These are phyloP conservation scores for Pinus albicaulis DNA, from an alignment of 75 land plant genomes.

Conservation along the genomic window DNA sequence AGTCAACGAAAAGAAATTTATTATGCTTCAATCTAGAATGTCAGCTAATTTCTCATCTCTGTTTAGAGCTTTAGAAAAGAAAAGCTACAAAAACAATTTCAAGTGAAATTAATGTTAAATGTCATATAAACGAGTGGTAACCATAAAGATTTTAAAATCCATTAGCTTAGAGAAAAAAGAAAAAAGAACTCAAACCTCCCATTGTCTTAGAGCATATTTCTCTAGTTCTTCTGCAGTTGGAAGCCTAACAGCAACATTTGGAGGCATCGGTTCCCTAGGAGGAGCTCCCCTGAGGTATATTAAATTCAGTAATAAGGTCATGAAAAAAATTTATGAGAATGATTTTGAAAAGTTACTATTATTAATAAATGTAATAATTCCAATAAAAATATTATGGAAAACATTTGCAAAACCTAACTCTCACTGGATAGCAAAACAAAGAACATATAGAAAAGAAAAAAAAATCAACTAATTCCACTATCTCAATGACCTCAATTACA, in stretches of 20 bases:
- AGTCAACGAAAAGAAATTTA: background rate
- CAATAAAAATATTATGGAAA: background rate
- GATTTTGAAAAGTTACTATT: no score
- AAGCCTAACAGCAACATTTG: slow-evolving; percentile 61
- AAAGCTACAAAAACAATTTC: background rate
- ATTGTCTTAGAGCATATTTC: slow-evolving; percentile 81
- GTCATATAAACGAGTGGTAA: background rate
- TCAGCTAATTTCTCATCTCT: background rate
- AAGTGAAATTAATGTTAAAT: background rate
- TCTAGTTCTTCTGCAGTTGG: slow-evolving; percentile 77
- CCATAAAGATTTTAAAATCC: background rate
- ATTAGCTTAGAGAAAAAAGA: background rate
- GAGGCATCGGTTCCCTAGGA: slow-evolving; percentile 83
- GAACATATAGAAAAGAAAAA: background rate
- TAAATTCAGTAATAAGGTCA: background rate
- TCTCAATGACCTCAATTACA: background rate
- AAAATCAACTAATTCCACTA: background rate
- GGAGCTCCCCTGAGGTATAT: slow-evolving; percentile 54
- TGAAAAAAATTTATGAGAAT: no score
- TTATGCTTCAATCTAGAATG: background rate
- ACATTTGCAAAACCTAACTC: background rate
- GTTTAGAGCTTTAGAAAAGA: background rate
- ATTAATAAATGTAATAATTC: background rate
- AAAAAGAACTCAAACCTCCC: slow-evolving; percentile 75
- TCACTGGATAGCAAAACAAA: background rate